Evolutionary conservation across 148 eudicot species (phyloP), one percentile per base, ranked within the genome.

Genomic region (Silene conica): DNA sequence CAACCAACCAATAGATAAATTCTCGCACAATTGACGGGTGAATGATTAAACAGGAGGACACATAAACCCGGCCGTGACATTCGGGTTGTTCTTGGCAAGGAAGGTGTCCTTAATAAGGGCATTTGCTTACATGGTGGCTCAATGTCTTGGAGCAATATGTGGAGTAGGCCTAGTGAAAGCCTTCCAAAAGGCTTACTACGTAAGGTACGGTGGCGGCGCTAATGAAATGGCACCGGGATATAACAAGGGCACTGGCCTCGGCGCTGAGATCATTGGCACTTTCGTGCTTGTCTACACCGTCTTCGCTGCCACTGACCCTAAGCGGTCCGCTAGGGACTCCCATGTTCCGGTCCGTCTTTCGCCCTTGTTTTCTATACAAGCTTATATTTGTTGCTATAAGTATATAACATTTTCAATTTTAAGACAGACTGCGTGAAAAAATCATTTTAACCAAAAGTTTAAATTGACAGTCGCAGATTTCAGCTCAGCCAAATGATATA

Each of bases 91-190:
- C 28, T 57, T 72, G 54, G 64, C 64, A 19, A 72, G 74, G 28
- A 72, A 72, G 13, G 74, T 72, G 74, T 72, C 74, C 22, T 25
- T 72, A 58, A 31, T 58, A 72, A 72, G 74, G 65, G 74, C 74
- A 0, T 56, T 72, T 18, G 38, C 59, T 11, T 72, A 72, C 74
- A 72, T 72, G 65, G 61, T 72, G 0, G 74, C 74, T 4, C 74
- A 72, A 11, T 72, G 63, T 58, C 23, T 58, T 9, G 74, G 74
- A 10, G 74, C 74, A n/a, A 72, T 72, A 2, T 72, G 74, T 38
- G 74, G 74, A 6, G 74, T 72, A 28, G 74, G 74, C 18, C 41
- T 72, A 25, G 74, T 72, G 0, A 72, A 72, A 20, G 74, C 50
- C 28, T 58, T 72, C 19, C 74, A 57, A 58, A 72, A 72, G 74